phyloP scores from a whole-genome alignment of 129 eudicot genomes.

The Daucus carota region DNA sequence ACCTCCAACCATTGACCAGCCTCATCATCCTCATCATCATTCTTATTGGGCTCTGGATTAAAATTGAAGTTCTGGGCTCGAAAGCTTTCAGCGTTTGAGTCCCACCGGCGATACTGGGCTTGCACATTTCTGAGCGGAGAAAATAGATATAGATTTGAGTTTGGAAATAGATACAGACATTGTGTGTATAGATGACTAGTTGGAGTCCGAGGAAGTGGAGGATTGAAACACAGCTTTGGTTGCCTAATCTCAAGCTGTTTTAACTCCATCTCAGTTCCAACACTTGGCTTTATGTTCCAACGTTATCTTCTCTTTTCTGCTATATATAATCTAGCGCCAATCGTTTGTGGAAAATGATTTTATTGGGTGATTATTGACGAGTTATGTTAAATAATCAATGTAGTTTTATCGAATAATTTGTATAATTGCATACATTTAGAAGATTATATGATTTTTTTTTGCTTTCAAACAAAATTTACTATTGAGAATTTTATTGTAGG shows the following conservation, averaged over 20 bases:
- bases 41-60: constrained; percentile 17
- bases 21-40: constrained; percentile 27
- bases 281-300: background rate
- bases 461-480: too few relatives aligned
- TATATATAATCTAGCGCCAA: too few relatives aligned
- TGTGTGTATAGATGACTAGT: constrained; percentile 13
- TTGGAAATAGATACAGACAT: constrained; percentile 13
- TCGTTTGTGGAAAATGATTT: too few relatives aligned
- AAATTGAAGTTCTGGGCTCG: constrained; percentile 30
- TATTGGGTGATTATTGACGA: too few relatives aligned
- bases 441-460: too few relatives aligned
- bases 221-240: background rate
- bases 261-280: background rate
- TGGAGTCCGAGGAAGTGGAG: constrained; percentile 4
- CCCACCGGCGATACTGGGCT: constrained; percentile 41
- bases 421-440: too few relatives aligned
- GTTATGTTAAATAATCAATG: too few relatives aligned
- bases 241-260: background rate
- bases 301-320: constrained; percentile 1
- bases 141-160: constrained; percentile 2
- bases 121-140: constrained; percentile 15
- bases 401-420: too few relatives aligned
- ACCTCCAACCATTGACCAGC: constrained; percentile 35
- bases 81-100: constrained; percentile 67
- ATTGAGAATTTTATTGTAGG: too few relatives aligned